Evolutionary conservation across 1,284 basidiomycete species (phyloP).

Genomic region (Mycosarcoma maydis): DNA sequence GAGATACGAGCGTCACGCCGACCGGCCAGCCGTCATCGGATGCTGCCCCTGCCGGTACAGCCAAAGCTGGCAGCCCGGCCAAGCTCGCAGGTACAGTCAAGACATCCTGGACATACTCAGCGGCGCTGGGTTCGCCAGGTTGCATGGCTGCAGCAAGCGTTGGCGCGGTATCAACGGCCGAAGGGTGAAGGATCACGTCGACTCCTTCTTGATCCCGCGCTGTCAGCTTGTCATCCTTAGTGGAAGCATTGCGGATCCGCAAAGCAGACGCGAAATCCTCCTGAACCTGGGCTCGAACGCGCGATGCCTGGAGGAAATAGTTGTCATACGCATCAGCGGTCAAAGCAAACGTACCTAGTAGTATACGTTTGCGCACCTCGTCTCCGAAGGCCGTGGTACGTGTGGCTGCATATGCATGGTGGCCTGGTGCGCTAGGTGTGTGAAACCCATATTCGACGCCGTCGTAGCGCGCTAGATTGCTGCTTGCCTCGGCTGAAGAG

Average conservation of each 20-base stretch:
- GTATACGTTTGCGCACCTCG: constrained; percentile 86
- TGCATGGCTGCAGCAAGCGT: constrained; percentile 18
- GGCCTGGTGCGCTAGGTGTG: constrained; percentile 7
- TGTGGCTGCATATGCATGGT: constrained; percentile 57
- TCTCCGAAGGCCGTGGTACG: constrained; percentile 77
- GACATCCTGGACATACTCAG: constrained; percentile 86
- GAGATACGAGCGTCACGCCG: constrained; percentile 83
- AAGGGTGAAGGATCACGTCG: constrained; percentile 82
- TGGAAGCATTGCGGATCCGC: constrained; percentile 69
- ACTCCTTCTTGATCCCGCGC: constrained; percentile 69
- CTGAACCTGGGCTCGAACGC: constrained; percentile 77
- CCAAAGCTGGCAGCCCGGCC: constrained; percentile 85
- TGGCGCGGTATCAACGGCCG: constrained; percentile 57
- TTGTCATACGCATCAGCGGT: constrained; percentile 94
- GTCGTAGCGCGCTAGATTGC: constrained; percentile 89
- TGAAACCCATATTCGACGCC: constrained; percentile 75
- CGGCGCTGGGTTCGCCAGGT: constrained; percentile 1
- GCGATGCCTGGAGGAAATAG: constrained; percentile 91
- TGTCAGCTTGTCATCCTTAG: neutral
- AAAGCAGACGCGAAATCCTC: constrained; percentile 81
- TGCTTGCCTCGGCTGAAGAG: constrained; percentile 91
- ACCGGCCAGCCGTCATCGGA: constrained; percentile 75
- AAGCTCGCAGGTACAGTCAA: constrained; percentile 90
- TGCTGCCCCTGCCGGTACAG: constrained; percentile 73
- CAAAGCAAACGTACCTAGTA: constrained; percentile 92